phyloP scores from a whole-genome alignment of 352 stramenopile genomes.

The Phytophthora cryptogea region DNA sequence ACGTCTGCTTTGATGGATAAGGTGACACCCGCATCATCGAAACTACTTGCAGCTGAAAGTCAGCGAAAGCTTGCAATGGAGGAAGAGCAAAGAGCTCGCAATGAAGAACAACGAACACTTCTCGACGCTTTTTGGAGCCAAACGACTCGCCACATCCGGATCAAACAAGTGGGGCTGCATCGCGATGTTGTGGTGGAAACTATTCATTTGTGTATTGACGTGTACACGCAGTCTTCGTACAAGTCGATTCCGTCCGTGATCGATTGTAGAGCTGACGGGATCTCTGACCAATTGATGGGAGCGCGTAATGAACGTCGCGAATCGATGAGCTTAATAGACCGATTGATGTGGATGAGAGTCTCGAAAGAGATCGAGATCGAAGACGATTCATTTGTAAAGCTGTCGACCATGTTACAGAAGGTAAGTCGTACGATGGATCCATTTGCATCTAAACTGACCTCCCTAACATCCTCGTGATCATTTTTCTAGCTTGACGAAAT shows the following conservation, averaged over 20 bases:
- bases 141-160: conserved; percentile 33
- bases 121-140: conserved; percentile 27
- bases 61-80: conserved; percentile 26
- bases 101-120: conserved; percentile 24
- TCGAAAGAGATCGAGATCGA: conserved; percentile 36
- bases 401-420: conserved; percentile 29
- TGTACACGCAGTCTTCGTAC: conserved; percentile 21
- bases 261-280: conserved; percentile 14
- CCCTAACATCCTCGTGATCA: not conserved
- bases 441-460: no score
- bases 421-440: conserved; percentile 5
- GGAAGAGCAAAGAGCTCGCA: conserved; percentile 26
- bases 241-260: conserved; percentile 19
- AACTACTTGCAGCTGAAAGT: conserved; percentile 11
- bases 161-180: conserved; percentile 37
- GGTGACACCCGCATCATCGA: conserved; percentile 10
- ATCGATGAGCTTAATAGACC: conserved; percentile 29
- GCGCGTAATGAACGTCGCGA: conserved; percentile 24
- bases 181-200: conserved; percentile 41
- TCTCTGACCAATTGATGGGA: conserved; percentile 31
- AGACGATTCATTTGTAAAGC: conserved; percentile 19
- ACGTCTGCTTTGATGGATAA: conserved; percentile 16
- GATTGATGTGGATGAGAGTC: conserved; percentile 42
- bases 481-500: conserved; percentile 28
- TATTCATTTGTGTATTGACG: conserved; percentile 45